Evolutionary conservation across 306 rosid species (phyloP), one percentile per base, ranked within the genome.

Genomic region (Castanospermum australe): DNA sequence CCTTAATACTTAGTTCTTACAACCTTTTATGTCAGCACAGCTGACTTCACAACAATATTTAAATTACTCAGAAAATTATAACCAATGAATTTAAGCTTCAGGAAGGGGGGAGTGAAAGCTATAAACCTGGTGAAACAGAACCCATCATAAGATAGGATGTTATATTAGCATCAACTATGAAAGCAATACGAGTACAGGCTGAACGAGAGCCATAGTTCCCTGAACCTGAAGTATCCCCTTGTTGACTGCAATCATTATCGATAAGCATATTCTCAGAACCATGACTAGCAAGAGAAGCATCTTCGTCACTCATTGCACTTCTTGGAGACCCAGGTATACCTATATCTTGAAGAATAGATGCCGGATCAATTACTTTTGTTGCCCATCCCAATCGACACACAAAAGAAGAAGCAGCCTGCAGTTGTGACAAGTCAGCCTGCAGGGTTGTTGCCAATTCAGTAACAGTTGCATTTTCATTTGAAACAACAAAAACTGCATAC

Each of bases 141-240:
- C 98, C 98, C 97, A 92, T 94, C 97, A 94, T 94, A 70, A 94
- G 98, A 85, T 94, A 94, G 74, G 98, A 94, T 71, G 98, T 94
- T 84, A 94, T 92, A 83, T 90, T 94, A 48, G 98, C 98, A 84
- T 94, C 98, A 79, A 94, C 97, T 61, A 94, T 84, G 87, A 94
- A 92, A 71, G 98, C 97, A 82, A 94, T 94, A 48, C 91, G 94
- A 48, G 86, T 86, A 76, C 85, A 71, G 47, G 83, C 62, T 78
- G 90, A 94, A 85, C 84, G 84, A 39, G 82, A 76, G 41, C 87
- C 93, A 67, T 44, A 7, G 78, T 86, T 88, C 61, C 86, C 97
- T 71, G 87, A 77, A 83, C 86, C 84, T 68, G 84, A 81, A 71
- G 78, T 66, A 83, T 89, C 92, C 70, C 91, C 98, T 67, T 87